phyloP scores from a whole-genome alignment of 441 rosid species.

The Arabidopsis hybrid region DNA sequence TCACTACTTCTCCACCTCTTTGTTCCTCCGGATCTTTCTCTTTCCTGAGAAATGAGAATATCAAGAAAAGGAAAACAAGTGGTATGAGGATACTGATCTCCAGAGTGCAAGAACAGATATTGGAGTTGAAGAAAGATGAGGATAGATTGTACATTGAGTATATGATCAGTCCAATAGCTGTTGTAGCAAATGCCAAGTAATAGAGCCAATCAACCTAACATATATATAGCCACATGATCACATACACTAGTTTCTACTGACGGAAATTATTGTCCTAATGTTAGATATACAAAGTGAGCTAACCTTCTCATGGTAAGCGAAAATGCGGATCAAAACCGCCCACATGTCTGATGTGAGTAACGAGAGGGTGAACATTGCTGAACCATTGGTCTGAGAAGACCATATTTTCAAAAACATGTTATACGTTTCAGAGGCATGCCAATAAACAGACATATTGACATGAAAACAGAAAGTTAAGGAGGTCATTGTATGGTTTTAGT shows the following conservation, averaged over 20 bases:
- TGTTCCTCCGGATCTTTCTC: constrained; percentile 56
- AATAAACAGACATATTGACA: neutral
- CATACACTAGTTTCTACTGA: constrained; percentile 9
- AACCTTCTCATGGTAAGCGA: constrained; percentile 89
- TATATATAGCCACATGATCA: neutral
- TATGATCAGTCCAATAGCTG: constrained; percentile 65
- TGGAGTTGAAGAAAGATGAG: neutral
- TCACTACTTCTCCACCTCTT: constrained; percentile 39
- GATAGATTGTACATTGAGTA: constrained; percentile 67
- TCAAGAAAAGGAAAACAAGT: neutral
- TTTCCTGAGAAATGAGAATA: constrained; percentile 51
- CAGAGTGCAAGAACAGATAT: neutral
- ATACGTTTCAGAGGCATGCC: neutral
- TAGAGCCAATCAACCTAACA: constrained; percentile 89
- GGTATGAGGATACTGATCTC: neutral
- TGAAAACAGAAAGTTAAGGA: neutral
- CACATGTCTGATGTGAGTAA: constrained; percentile 91
- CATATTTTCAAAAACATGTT: constrained; percentile 1
- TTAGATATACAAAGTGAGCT: constrained; percentile 21
- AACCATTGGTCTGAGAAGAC: constrained; percentile 61
- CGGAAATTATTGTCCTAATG: neutral
- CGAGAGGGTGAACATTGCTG: constrained; percentile 89
- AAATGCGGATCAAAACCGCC: constrained; percentile 82
- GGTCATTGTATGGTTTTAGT: neutral
- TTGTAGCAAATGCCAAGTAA: constrained; percentile 77